phyloP scores from a whole-genome alignment of 129 eudicot species.

The carrot (Daucus carota) region DH1_v3.0 NC_030386.2:26765001-26765500 shows the following conservation, averaged over 20 bases:
- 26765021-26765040: constrained; percentile 12
- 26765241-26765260: background rate
- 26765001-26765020: constrained; percentile 11
- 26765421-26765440: no score
- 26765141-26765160: background rate
- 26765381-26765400: no score
- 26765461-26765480: no score
- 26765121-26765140: background rate
- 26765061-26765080: background rate
- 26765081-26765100: background rate
- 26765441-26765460: no score
- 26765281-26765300: constrained; percentile 1
- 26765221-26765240: constrained; percentile 6
- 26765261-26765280: background rate
- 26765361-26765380: no score
- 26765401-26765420: no score
- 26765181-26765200: background rate
- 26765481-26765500: no score
- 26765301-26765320: background rate
- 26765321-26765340: background rate
- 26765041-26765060: background rate
- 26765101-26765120: background rate
- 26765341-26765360: no score
- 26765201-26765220: background rate
- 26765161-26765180: background rate